Evolutionary conservation across 495 filamentous ascomycete genomes (phyloP), one percentile per base, ranked within the genome.

Genomic region (Choiromyces venosus): DNA sequence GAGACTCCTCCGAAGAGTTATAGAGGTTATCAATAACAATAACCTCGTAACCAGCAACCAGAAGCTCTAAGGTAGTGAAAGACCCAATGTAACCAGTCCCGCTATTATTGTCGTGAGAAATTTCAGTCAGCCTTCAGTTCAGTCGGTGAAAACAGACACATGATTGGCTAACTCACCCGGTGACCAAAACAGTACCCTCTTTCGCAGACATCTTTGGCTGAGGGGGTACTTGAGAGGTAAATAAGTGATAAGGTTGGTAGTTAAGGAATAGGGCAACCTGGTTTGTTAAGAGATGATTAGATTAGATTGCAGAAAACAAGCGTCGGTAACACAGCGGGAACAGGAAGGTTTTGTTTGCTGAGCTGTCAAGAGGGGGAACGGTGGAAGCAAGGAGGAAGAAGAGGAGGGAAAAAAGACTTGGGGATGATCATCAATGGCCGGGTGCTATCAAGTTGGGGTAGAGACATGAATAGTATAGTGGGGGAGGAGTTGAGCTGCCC

Each of bases 81-180:
- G 95, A 99, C 78, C 95, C 95, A 83, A 99, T 99, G 87, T 99
- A 99, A 85, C 95, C 95, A 72, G 93, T 95, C 77, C 95, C 95
- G 86, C 95, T 99, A 82, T 40, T 37, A 65, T 36, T 39, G 67
- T 33, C 46, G 68, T 64, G 67, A 73, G 69, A 40, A 65, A 72
- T 79, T 71, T 29, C 33, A 66, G 69, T 61, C 39, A 38, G 35
- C 19, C 33, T 40, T 37, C 29, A 65, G n/a, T 42, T 29, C 65
- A 74, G 78, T 52, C 68, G 74, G 37, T n/a, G 21, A 35, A 71
- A 70, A 37, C 25, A 61, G 67, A 38, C 64, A 70, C 39, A 36
- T 7, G 40, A 73, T 68, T 70, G 56, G 36, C 19, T 42, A 69
- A 85, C 91, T 85, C 88, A 97, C 93, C 93, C 93, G 68, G 93